Evolutionary conservation across 352 stramenopile species (phyloP).

Genomic region (Labyrinthula sp.): DNA sequence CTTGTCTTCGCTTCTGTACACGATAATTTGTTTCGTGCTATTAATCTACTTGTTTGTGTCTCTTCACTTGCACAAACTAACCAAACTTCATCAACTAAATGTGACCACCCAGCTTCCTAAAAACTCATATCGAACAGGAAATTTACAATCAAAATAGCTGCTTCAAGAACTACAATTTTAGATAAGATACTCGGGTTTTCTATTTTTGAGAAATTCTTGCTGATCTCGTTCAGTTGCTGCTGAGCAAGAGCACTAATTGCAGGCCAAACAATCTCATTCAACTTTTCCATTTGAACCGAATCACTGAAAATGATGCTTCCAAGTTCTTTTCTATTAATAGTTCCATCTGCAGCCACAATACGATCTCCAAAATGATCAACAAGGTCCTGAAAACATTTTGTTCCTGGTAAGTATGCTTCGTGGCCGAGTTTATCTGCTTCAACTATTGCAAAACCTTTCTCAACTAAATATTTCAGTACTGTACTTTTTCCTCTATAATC

Average conservation of each 20-base stretch:
- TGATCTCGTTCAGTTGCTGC: conserved; percentile 5
- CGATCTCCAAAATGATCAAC: conserved; percentile 22
- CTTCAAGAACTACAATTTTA: conserved; percentile 17
- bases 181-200: background rate
- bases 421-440: conserved; percentile 26
- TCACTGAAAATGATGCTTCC: conserved; percentile 20
- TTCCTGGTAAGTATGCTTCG: conserved; percentile 22
- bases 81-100: conserved; percentile 22
- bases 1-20: conserved; percentile 7
- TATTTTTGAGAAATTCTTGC: background rate
- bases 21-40: conserved; percentile 16
- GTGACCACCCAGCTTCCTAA: conserved; percentile 25
- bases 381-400: conserved; percentile 8
- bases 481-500: conserved; percentile 24
- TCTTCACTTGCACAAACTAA: conserved; percentile 2
- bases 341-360: conserved; percentile 18
- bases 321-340: conserved; percentile 17
- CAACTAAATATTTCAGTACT: conserved; percentile 5
- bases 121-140: too few species aligned
- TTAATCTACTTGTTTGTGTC: conserved; percentile 2
- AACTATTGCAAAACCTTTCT: conserved; percentile 2
- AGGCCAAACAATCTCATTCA: conserved; percentile 24
- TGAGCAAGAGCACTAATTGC: conserved; percentile 7
- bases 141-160: conserved; percentile 17
- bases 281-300: conserved; percentile 3